Percentiles rank a stretch among this genome's conserved stretches.
phyloP scores from a whole-genome alignment of 176 grass and related monocot genomes.

The Oryza meyeriana region DNA sequence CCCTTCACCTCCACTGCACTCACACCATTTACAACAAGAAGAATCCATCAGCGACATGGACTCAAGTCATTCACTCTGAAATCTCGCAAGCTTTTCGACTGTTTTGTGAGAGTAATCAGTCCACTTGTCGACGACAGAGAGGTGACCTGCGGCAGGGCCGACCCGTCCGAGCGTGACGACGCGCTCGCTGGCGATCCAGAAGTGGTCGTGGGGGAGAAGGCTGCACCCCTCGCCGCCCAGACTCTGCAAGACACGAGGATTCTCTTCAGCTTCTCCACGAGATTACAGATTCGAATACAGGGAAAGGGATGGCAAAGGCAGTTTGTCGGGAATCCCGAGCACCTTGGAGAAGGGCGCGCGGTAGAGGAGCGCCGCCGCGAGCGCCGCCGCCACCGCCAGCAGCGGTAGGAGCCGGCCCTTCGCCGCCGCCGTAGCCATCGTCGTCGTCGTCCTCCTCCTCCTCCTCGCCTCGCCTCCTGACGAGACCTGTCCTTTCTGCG shows the following conservation, averaged over 20 bases:
- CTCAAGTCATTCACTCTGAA: not conserved
- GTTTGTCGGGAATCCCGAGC: not conserved
- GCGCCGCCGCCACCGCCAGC: constrained; percentile 54
- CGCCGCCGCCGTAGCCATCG: constrained; percentile 18
- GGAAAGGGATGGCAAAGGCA: not conserved
- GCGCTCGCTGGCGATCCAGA: constrained; percentile 78
- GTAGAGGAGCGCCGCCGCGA: constrained; percentile 61
- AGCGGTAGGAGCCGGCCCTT: constrained; percentile 50
- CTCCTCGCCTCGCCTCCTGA: not conserved
- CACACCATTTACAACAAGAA: not conserved
- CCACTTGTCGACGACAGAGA: not conserved
- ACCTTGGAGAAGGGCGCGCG: constrained; percentile 47
- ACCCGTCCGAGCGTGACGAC: constrained; percentile 78
- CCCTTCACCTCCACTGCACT: constrained; percentile 85
- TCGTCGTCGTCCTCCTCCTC: not conserved
- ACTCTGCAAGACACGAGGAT: constrained; percentile 29
- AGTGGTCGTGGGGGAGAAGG: constrained; percentile 74
- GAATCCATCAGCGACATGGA: constrained; percentile 6
- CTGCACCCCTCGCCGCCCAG: constrained; percentile 57
- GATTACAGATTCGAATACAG: not conserved
- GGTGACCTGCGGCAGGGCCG: constrained; percentile 64
- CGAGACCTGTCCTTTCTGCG: not conserved
- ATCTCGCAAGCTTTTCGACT: not conserved
- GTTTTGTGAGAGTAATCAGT: not conserved
- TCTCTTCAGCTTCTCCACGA: not conserved